Percentiles rank a stretch among this genome's conserved stretches.
Evolutionary conservation across 352 stramenopile species (phyloP).

Genomic region (Pythium apleroticum): DNA sequence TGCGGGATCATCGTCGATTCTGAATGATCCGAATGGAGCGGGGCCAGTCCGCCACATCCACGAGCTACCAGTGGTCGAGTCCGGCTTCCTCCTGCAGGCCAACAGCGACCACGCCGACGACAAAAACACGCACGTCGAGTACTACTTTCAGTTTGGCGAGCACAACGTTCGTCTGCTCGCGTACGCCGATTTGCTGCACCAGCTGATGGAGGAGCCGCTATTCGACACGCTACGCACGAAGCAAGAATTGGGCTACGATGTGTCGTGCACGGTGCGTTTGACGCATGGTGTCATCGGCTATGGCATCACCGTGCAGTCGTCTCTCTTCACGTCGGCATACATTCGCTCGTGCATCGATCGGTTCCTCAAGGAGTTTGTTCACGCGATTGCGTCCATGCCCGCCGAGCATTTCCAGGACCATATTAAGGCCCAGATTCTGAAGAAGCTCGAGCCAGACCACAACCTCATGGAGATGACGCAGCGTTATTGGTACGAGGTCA

Average conservation of each 20-base stretch:
- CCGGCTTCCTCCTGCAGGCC: conserved; percentile 56
- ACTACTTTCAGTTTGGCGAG: conserved; percentile 87
- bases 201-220: conserved; percentile 89
- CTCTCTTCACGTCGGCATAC: conserved; percentile 60
- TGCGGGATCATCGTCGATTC: conserved; percentile 29
- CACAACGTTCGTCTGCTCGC: conserved; percentile 58
- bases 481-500: conserved; percentile 82
- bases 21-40: conserved; percentile 16
- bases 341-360: conserved; percentile 65
- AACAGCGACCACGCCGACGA: conserved; percentile 71
- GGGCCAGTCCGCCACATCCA: conserved; percentile 57
- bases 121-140: conserved; percentile 81
- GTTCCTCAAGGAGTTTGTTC: conserved; percentile 80
- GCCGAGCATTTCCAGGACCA: conserved; percentile 79
- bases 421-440: conserved; percentile 72
- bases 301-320: conserved; percentile 84
- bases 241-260: conserved; percentile 87
- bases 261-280: conserved; percentile 83
- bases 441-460: conserved; percentile 81
- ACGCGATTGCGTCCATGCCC: conserved; percentile 68
- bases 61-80: conserved; percentile 40
- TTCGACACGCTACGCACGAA: conserved; percentile 89
- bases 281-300: conserved; percentile 84
- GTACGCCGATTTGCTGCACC: conserved; percentile 81
- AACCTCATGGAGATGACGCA: conserved; percentile 77